phyloP scores from a whole-genome alignment of 345 rosid species.

The Eucalyptus erythrocorys region DNA sequence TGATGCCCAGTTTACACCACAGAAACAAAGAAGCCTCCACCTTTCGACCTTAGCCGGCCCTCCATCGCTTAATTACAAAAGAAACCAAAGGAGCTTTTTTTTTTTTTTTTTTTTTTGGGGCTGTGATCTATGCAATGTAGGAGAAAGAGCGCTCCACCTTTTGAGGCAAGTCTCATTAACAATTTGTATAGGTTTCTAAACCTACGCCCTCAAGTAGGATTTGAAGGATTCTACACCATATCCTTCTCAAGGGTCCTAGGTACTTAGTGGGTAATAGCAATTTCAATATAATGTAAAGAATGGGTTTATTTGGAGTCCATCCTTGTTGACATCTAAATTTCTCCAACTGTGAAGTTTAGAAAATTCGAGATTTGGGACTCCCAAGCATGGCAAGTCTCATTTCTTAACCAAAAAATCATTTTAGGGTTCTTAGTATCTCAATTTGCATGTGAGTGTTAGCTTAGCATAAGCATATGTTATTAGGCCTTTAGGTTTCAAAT shows the following conservation, averaged over 20 bases:
- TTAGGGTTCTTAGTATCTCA: too few species aligned
- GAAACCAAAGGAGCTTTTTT: not conserved
- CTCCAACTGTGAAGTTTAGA: too few species aligned
- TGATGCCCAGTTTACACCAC: not conserved
- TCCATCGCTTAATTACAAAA: not conserved
- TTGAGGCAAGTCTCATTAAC: not conserved
- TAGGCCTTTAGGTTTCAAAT: too few species aligned
- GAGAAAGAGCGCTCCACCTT: not conserved
- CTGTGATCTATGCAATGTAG: not conserved
- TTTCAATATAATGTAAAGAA: too few species aligned
- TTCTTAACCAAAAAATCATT: too few species aligned
- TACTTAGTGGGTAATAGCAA: not conserved
- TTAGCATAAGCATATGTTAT: too few species aligned
- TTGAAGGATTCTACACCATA: not conserved
- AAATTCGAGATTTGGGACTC: too few species aligned
- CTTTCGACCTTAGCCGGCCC: not conserved
- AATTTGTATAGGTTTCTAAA: too few species aligned
- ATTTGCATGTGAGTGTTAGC: too few species aligned
- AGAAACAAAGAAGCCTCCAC: not conserved
- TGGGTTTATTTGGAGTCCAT: not conserved
- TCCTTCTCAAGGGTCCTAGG: not conserved
- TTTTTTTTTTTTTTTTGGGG: too few species aligned
- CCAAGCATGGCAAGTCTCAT: fast-evolving
- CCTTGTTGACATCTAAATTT: too few species aligned
- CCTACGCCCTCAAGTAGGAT: not conserved